Evolutionary conservation across 495 filamentous ascomycete genomes (phyloP).

Genomic region (Apiosordaria backusii): DNA sequence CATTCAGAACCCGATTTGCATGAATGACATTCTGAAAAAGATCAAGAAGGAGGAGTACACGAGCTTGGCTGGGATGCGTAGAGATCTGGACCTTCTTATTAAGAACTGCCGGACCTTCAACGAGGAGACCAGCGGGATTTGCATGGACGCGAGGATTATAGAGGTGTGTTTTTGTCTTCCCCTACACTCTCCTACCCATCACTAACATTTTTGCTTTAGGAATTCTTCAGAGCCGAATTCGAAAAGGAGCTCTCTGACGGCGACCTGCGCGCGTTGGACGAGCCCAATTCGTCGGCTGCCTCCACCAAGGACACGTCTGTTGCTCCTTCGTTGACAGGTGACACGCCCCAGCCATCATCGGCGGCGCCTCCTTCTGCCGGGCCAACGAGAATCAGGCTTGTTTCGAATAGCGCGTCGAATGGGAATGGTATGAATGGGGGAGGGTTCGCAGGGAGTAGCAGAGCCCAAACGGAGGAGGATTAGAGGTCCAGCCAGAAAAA

Average conservation of each 20-base stretch:
- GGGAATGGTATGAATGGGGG: slow-evolving; percentile 40
- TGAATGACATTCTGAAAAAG: slow-evolving; percentile 87
- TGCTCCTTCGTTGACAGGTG: slow-evolving; percentile 61
- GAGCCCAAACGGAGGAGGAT: slow-evolving; percentile 47
- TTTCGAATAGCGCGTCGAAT: slow-evolving; percentile 47
- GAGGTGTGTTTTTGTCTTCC: slow-evolving; percentile 56
- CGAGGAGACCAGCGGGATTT: slow-evolving; percentile 87
- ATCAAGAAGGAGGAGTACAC: slow-evolving; percentile 93
- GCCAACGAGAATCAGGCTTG: slow-evolving; percentile 52
- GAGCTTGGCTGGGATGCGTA: slow-evolving; percentile 70
- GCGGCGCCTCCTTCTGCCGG: slow-evolving; percentile 32
- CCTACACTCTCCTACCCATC: too few relatives aligned
- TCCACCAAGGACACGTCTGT: slow-evolving; percentile 61
- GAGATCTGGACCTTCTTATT: slow-evolving; percentile 79
- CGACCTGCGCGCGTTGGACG: slow-evolving; percentile 69
- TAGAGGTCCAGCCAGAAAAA: too few relatives aligned
- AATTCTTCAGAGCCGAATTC: slow-evolving; percentile 63
- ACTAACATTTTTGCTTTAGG: slow-evolving; percentile 37
- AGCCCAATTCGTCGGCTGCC: slow-evolving; percentile 20
- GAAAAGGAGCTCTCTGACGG: slow-evolving; percentile 67
- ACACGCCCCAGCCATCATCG: slow-evolving; percentile 59
- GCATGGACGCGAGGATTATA: slow-evolving; percentile 87
- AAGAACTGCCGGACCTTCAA: slow-evolving; percentile 93
- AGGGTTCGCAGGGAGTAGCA: slow-evolving; percentile 30
- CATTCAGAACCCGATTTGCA: slow-evolving; percentile 86